Percentiles rank a stretch among this genome's conserved stretches.
Conservation (phyloP, 352 stramenopile species). For the Peronospora belbahrii region DNA sequence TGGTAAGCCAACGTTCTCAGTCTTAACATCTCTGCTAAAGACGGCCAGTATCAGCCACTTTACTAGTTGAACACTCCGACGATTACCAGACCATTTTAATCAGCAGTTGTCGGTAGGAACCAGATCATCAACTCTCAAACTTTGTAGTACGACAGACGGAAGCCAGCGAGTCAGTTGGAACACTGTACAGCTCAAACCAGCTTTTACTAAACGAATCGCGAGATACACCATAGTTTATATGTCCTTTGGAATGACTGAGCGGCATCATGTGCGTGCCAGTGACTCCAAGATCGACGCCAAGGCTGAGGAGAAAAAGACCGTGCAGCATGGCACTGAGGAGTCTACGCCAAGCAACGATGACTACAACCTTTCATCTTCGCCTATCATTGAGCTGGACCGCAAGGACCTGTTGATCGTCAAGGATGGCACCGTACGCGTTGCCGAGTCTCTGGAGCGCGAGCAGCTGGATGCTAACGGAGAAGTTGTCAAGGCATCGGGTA, state of each 20-base stretch:
- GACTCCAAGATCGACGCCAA: slow-evolving; percentile 8
- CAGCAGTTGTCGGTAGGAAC: slow-evolving; percentile 17
- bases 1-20: slow-evolving; percentile 7
- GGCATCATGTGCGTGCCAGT: slow-evolving; percentile 12
- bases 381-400: slow-evolving; percentile 45
- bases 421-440: slow-evolving; percentile 57
- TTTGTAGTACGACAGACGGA: slow-evolving; percentile 10
- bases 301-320: slow-evolving; percentile 8
- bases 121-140: slow-evolving; percentile 11
- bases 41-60: slow-evolving; percentile 4
- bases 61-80: not conserved
- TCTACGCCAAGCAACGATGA: slow-evolving; percentile 10
- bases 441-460: slow-evolving; percentile 43
- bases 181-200: slow-evolving; percentile 8
- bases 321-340: slow-evolving; percentile 15
- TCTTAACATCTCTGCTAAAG: slow-evolving; percentile 11
- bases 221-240: slow-evolving; percentile 4
- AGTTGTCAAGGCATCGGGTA: slow-evolving; percentile 47
- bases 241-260: slow-evolving; percentile 25
- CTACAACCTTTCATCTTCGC: slow-evolving; percentile 22
- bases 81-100: no score
- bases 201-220: slow-evolving; percentile 8
- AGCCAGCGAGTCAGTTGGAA: slow-evolving; percentile 12
- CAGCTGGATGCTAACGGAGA: slow-evolving; percentile 49
- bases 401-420: slow-evolving; percentile 73